Evolutionary conservation across 306 rosid genomes (phyloP).

Genomic region (Cucurbita ficifolia): DNA sequence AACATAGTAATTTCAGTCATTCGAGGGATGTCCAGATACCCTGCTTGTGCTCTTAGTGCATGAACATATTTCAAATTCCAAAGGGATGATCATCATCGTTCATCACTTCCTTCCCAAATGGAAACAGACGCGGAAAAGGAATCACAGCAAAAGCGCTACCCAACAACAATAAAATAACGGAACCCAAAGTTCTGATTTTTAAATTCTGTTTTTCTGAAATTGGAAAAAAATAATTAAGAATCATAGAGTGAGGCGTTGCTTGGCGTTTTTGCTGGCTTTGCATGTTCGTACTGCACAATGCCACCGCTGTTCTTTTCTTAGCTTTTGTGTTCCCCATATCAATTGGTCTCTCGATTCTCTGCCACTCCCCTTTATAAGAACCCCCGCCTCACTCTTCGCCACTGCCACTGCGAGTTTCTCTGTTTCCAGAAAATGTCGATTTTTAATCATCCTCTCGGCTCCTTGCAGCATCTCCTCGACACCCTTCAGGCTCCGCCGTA

Average conservation of each 20-base stretch:
- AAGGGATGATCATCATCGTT: neutral
- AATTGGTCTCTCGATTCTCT: neutral
- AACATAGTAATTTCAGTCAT: neutral
- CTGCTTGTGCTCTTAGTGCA: neutral
- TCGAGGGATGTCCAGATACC: neutral
- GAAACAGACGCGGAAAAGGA: neutral
- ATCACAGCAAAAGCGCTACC: neutral
- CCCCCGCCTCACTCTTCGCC: neutral
- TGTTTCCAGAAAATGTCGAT: neutral
- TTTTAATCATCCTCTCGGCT: neutral
- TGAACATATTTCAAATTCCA: neutral
- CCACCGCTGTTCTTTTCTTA: neutral
- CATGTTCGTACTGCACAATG: neutral
- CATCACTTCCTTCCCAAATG: neutral
- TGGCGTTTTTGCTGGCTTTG: neutral
- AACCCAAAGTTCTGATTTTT: neutral
- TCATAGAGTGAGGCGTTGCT: neutral
- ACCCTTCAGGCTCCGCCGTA: constrained; percentile 17
- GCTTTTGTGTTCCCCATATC: neutral
- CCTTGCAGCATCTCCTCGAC: neutral
- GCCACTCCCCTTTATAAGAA: neutral
- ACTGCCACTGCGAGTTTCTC: neutral
- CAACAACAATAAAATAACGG: neutral
- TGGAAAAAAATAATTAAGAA: neutral
- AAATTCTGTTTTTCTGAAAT: neutral